These are phyloP conservation scores for Colletotrichum phormii DNA, from an alignment of 2,329 filamentous ascomycete genomes.

Conservation along the genomic window DNA sequence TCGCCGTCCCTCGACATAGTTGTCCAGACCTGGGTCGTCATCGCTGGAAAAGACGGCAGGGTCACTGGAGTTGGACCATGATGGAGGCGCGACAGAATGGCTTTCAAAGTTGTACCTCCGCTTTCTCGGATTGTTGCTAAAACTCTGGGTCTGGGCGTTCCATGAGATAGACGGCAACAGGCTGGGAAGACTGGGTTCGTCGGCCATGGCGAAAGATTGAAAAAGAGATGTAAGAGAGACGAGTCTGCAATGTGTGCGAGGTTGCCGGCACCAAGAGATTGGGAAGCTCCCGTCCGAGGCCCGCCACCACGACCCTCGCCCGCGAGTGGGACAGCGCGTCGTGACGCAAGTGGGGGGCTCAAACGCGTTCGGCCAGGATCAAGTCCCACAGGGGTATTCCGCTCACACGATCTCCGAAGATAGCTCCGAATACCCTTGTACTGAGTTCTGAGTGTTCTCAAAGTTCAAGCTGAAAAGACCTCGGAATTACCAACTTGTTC, in stretches of 20 bases:
- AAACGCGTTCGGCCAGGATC: conserved; percentile 19
- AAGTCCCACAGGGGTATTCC: conserved; percentile 4
- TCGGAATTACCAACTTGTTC: not conserved
- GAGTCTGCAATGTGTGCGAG: conserved; percentile 1
- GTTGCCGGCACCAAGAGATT: conserved; percentile 4
- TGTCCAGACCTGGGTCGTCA: conserved; percentile 75
- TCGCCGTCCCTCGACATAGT: conserved; percentile 67
- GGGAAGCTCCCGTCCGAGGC: conserved; percentile 18
- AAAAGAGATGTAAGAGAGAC: not conserved
- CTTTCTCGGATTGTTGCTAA: conserved; percentile 54
- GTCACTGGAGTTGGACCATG: conserved; percentile 74
- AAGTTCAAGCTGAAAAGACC: too few relatives aligned
- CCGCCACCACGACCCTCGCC: conserved; percentile 21
- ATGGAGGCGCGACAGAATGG: conserved; percentile 43
- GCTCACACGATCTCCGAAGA: conserved; percentile 32
- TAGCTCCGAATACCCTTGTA: conserved; percentile 27
- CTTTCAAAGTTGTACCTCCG: conserved; percentile 47
- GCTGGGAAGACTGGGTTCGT: conserved; percentile 55
- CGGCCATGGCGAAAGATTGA: conserved; percentile 45
- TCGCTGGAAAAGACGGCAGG: conserved; percentile 79
- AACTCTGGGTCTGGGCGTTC: conserved; percentile 52
- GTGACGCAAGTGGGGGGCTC: conserved; percentile 31
- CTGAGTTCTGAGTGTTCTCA: too few relatives aligned
- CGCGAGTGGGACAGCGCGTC: conserved; percentile 26
- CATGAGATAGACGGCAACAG: conserved; percentile 51